Evolutionary conservation across 352 stramenopile species (phyloP).

Genomic region (Phytophthora sansomeana): DNA sequence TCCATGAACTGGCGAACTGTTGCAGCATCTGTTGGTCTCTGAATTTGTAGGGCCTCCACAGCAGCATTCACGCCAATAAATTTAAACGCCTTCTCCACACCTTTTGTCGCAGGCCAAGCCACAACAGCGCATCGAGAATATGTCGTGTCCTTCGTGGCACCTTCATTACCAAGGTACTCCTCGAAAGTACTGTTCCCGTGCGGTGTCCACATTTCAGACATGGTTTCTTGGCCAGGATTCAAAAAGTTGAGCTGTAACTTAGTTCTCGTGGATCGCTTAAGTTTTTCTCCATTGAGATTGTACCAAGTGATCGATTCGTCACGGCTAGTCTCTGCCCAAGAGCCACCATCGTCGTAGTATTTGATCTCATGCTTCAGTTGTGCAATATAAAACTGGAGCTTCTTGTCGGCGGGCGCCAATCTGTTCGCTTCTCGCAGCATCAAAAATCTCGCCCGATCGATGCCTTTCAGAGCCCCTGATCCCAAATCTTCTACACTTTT

Average conservation of each 20-base stretch:
- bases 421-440: slow-evolving; percentile 5
- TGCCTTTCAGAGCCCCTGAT: slow-evolving; percentile 17
- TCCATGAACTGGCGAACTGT: slow-evolving; percentile 17
- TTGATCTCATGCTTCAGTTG: slow-evolving; percentile 15
- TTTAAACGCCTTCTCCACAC: slow-evolving; percentile 11
- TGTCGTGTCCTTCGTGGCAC: slow-evolving; percentile 22
- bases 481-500: slow-evolving; percentile 22
- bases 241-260: slow-evolving; percentile 4
- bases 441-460: slow-evolving; percentile 20
- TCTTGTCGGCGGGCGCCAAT: background rate
- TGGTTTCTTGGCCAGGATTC: slow-evolving; percentile 29
- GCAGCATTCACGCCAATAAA: slow-evolving; percentile 11
- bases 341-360: slow-evolving; percentile 15
- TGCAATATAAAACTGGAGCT: slow-evolving; percentile 16
- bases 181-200: slow-evolving; percentile 20
- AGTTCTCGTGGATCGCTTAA: too few species aligned
- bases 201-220: slow-evolving; percentile 25
- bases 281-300: too few species aligned
- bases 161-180: slow-evolving; percentile 31
- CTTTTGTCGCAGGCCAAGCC: slow-evolving; percentile 7
- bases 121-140: slow-evolving; percentile 31
- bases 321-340: too few species aligned
- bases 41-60: slow-evolving; percentile 4
- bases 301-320: too few species aligned
- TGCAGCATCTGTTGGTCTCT: background rate